Evolutionary conservation across 2,329 filamentous ascomycete genomes (phyloP), one percentile per base, ranked within the genome.

Genomic region (Lachnellula subtilissima): DNA sequence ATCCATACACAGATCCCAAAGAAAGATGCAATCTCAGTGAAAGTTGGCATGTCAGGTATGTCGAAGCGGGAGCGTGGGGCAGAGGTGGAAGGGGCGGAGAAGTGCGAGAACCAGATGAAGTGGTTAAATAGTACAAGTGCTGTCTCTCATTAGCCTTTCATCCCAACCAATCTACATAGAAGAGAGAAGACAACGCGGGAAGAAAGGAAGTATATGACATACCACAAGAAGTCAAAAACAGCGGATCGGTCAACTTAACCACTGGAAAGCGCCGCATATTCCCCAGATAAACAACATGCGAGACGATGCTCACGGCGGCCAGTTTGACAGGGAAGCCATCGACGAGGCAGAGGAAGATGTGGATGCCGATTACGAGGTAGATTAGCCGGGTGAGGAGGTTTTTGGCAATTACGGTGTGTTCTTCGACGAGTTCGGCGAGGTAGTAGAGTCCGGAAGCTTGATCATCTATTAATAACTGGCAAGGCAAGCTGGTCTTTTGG

Each of bases 1-100:
- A 99, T 80, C 94, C 94, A 99, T 0, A 99, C 92, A 67, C 92
- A 96, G 2, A 99, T 78, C 0, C 94, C 94, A 69, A 99, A 99
- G 74, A 94, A 99, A 0, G 90, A 93, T 0, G 94, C 91, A 46
- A 97, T 94, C 75, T 97, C 91, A 17, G 90, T 92, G 71, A 99
- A 99, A 39, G 83, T 87, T 0, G 94, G 94, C 46, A 91, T 70
- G 52, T 84, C 74, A 54, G 78, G 75, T 56, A 78, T 76, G 61
- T 89, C 83, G 69, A 88, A 86, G 79, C 53, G 83, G 81, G 66
- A 81, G 77, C 54, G 79, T 74, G 72, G 86, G 84, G 84, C 76
- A 53, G 73, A 74, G 48, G 80, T 72, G 61, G 86, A 81, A 54
- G 80, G 77, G 54, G 78, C 74, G 57, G 88, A 93, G 73, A 99